Evolutionary conservation across 352 stramenopile genomes (phyloP).

Genomic region (Pythium monospermum): DNA sequence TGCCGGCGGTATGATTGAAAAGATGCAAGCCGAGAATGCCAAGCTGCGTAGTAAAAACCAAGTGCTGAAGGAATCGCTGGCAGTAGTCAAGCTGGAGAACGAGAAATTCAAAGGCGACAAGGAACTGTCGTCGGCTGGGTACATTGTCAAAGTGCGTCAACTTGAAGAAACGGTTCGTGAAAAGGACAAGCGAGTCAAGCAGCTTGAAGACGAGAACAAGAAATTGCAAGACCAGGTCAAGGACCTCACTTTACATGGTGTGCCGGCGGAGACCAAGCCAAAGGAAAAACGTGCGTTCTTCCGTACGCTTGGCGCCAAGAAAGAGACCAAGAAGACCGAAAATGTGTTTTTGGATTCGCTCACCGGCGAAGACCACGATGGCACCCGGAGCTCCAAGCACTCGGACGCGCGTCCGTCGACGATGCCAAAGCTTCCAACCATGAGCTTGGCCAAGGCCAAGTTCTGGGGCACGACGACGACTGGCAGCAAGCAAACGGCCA

Average conservation of each 20-base stretch:
- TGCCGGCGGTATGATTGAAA: conserved; percentile 79
- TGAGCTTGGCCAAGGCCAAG: conserved; percentile 61
- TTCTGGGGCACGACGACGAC: conserved; percentile 72
- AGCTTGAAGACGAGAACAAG: conserved; percentile 66
- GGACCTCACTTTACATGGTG: conserved; percentile 30
- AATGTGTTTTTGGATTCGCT: conserved; percentile 74
- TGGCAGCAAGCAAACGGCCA: conserved; percentile 24
- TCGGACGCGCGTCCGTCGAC: conserved; percentile 47
- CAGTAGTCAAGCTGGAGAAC: conserved; percentile 60
- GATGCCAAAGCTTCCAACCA: conserved; percentile 58
- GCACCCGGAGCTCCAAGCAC: conserved; percentile 46
- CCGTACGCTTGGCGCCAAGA: conserved; percentile 82
- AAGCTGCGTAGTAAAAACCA: conserved; percentile 77
- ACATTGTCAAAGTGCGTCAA: conserved; percentile 73
- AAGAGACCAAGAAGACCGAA: conserved; percentile 50
- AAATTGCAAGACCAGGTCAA: conserved; percentile 68
- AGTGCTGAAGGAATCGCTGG: conserved; percentile 58
- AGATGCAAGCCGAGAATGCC: conserved; percentile 71
- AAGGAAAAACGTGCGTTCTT: conserved; percentile 74
- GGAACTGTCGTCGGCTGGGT: conserved; percentile 63
- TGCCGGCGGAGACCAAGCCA: conserved; percentile 48
- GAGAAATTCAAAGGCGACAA: conserved; percentile 77
- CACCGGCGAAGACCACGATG: conserved; percentile 69
- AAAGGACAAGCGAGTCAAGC: conserved; percentile 69
- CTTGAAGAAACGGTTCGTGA: conserved; percentile 64